A percentile compares a stretch with the other conserved stretches of the same genome.
Conservation (phyloP, 2,329 filamentous ascomycete genomes). For the Alternaria sp. region DNA sequence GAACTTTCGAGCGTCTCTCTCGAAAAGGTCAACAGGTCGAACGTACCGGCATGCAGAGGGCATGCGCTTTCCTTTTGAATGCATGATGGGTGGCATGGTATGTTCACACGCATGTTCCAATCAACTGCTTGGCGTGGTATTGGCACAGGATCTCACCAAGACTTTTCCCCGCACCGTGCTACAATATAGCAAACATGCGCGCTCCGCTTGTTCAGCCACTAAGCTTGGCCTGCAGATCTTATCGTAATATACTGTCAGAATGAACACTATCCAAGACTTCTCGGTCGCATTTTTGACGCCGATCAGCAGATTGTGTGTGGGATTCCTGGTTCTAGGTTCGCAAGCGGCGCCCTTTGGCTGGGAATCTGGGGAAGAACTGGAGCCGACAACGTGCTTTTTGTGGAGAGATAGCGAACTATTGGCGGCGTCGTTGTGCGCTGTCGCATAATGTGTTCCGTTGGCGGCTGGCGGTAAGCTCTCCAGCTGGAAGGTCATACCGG, state of each 20-base stretch:
- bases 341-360: not conserved
- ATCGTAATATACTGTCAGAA: not conserved
- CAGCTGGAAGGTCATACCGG: not conserved
- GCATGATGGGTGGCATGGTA: slow-evolving; percentile 7
- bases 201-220: not conserved
- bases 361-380: slow-evolving; percentile 9
- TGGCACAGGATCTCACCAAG: slow-evolving; percentile 26
- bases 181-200: slow-evolving; percentile 6
- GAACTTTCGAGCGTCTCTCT: not conserved
- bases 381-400: slow-evolving; percentile 1
- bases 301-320: not conserved
- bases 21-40: not conserved
- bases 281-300: slow-evolving; percentile 8
- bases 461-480: not conserved
- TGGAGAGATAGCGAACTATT: not conserved
- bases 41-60: not conserved
- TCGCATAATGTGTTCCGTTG: not conserved
- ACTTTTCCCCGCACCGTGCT: slow-evolving; percentile 32
- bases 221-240: slow-evolving; percentile 21
- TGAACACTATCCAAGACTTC: slow-evolving; percentile 6
- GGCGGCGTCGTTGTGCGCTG: not conserved
- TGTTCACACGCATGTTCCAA: not conserved
- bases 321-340: not conserved
- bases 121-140: slow-evolving; percentile 13
- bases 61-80: slow-evolving; percentile 1